These are phyloP conservation scores for Falciphora oryzae DNA, from an alignment of 2,329 filamentous ascomycete genomes.

Conservation along the genomic window DNA sequence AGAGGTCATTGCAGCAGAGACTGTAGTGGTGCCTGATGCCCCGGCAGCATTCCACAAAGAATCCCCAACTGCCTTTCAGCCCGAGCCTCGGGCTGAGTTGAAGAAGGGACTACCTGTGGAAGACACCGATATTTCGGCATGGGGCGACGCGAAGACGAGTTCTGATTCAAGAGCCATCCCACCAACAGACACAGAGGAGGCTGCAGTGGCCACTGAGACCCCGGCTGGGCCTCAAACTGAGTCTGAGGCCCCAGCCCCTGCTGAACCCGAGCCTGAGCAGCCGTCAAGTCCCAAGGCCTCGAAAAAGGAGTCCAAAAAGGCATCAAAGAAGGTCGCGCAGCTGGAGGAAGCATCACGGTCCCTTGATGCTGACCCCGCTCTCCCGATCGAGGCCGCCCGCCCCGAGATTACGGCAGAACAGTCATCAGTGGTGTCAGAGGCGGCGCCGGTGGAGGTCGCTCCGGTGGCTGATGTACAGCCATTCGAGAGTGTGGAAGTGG, in stretches of 20 bases:
- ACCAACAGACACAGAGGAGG: not conserved
- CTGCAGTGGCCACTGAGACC: not conserved
- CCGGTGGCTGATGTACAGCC: too few species aligned
- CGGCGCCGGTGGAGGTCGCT: not conserved
- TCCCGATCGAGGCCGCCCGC: not conserved
- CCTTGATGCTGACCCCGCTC: not conserved
- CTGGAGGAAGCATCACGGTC: not conserved
- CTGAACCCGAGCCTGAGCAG: not conserved
- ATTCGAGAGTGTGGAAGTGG: not conserved
- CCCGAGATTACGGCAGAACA: not conserved
- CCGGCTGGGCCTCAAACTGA: not conserved
- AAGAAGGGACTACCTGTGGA: not conserved
- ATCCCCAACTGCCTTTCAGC: not conserved
- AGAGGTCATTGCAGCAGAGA: not conserved
- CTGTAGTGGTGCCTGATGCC: not conserved
- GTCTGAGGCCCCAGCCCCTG: not conserved
- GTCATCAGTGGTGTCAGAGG: not conserved
- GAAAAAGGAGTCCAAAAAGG: constrained; percentile 3
- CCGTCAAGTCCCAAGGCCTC: not conserved
- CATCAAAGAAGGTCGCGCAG: not conserved
- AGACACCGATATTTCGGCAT: not conserved
- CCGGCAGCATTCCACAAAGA: not conserved
- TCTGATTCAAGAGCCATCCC: not conserved
- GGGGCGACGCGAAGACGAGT: not conserved
- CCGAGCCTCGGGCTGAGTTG: not conserved